Conservation (phyloP, 1,139 yeast genomes). For the Protomyces macrosporus region DNA sequence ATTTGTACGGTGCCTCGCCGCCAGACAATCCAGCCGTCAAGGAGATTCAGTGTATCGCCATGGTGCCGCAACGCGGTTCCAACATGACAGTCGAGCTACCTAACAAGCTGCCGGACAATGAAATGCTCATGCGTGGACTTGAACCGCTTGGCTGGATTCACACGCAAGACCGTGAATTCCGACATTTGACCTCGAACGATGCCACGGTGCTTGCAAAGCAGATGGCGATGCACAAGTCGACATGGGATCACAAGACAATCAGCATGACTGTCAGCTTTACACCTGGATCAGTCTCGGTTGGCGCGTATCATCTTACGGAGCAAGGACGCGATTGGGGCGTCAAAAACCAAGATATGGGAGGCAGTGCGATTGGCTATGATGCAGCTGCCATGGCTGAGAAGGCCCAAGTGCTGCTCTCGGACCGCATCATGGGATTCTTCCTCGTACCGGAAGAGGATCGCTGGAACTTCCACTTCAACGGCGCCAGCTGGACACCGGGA, state of each 20-base stretch:
- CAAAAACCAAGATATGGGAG: slow-evolving; percentile 49
- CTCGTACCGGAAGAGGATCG: slow-evolving; percentile 76
- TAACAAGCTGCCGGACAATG: slow-evolving; percentile 34
- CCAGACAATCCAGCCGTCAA: slow-evolving; percentile 63
- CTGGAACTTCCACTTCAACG: slow-evolving; percentile 90
- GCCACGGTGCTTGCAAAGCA: slow-evolving; percentile 57
- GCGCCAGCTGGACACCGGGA: slow-evolving; percentile 70
- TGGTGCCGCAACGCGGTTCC: slow-evolving; percentile 87
- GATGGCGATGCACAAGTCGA: slow-evolving; percentile 37
- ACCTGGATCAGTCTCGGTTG: slow-evolving; percentile 77
- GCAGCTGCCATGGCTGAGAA: slow-evolving; percentile 54
- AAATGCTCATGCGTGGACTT: slow-evolving; percentile 38
- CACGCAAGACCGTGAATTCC: slow-evolving; percentile 55
- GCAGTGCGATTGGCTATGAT: slow-evolving; percentile 34
- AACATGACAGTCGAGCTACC: slow-evolving; percentile 57
- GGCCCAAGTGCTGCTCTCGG: slow-evolving; percentile 70
- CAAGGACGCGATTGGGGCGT: slow-evolving; percentile 79
- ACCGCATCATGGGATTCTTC: slow-evolving; percentile 71
- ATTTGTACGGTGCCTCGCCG: slow-evolving; percentile 71
- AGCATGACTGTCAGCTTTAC: slow-evolving; percentile 67
- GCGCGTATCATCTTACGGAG: slow-evolving; percentile 57
- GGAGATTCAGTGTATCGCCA: slow-evolving; percentile 67
- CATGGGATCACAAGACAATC: slow-evolving; percentile 44
- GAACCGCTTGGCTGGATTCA: slow-evolving; percentile 42
- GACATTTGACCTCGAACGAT: slow-evolving; percentile 64